Evolutionary conservation across 1,284 basidiomycete species (phyloP).

Genomic region (Boletellus deceptivus): DNA sequence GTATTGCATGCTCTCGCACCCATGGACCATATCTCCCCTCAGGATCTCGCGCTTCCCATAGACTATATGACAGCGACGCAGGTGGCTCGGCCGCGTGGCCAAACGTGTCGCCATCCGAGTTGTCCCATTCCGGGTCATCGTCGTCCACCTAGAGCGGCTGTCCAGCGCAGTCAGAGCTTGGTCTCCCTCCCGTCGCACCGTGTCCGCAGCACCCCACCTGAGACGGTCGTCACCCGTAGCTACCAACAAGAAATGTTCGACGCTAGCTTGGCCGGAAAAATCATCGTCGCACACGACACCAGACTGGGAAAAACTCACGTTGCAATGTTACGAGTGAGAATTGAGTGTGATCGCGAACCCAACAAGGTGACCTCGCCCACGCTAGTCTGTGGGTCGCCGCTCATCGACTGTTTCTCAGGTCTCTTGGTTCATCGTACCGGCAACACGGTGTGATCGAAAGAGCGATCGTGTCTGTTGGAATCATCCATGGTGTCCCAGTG

Average conservation of each 20-base stretch:
- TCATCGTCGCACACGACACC: constrained; percentile 75
- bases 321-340: constrained; percentile 69
- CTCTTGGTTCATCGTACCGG: constrained; percentile 78
- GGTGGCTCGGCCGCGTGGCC: too few species aligned
- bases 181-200: too few species aligned
- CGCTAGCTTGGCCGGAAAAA: constrained; percentile 61
- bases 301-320: constrained; percentile 81
- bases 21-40: too few species aligned
- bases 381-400: not conserved
- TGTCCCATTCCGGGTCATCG: too few species aligned
- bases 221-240: constrained; percentile 41
- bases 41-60: too few species aligned
- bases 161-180: too few species aligned
- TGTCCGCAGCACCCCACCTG: too few species aligned
- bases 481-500: constrained; percentile 75
- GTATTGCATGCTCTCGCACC: too few species aligned
- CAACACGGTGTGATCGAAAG: constrained; percentile 59
- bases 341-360: constrained; percentile 57
- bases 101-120: too few species aligned
- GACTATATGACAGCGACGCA: too few species aligned
- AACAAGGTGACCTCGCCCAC: constrained; percentile 47
- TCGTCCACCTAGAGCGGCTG: too few species aligned
- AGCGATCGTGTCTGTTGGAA: constrained; percentile 54
- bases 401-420: constrained; percentile 40
- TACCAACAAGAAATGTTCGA: constrained; percentile 78